Evolutionary conservation across 169 alveolate species (phyloP).

Genomic region (Plasmodium billcollinsi): DNA sequence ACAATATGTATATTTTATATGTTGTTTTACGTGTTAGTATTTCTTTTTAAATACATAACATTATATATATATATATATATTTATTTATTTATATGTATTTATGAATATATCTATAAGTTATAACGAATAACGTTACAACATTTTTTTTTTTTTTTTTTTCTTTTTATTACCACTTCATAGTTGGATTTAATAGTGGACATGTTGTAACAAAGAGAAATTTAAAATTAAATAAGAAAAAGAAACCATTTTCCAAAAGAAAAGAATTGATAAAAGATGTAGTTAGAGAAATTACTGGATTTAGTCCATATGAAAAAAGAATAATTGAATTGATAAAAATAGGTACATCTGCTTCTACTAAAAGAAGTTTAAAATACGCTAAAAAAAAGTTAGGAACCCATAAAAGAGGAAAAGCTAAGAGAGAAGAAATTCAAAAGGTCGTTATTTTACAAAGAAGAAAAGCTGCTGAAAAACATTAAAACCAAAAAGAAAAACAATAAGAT

Average conservation of each 20-base stretch:
- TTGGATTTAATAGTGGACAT: slow-evolving; percentile 90
- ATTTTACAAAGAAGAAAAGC: slow-evolving; percentile 92
- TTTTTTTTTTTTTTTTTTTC: too few species aligned
- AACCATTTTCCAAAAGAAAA: slow-evolving; percentile 93
- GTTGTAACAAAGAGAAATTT: slow-evolving; percentile 86
- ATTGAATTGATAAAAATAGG: slow-evolving; percentile 98
- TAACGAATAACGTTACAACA: not conserved
- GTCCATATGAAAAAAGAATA: slow-evolving; percentile 99
- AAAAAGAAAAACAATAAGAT: not conserved
- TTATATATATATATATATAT: not conserved
- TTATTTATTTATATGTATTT: not conserved
- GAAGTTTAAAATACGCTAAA: slow-evolving; percentile 98
- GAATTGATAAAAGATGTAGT: slow-evolving; percentile 94
- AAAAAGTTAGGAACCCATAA: slow-evolving; percentile 99
- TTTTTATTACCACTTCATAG: slow-evolving; percentile 16
- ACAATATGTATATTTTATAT: too few species aligned
- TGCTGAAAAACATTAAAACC: slow-evolving; percentile 64
- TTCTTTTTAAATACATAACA: not conserved
- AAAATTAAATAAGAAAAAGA: slow-evolving; percentile 87
- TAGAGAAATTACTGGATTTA: slow-evolving; percentile 98
- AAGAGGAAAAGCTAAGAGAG: slow-evolving; percentile 98
- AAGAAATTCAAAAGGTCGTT: slow-evolving; percentile 92
- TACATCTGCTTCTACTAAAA: slow-evolving; percentile 97
- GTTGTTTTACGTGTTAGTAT: too few species aligned
- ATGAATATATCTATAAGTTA: not conserved